These are phyloP conservation scores for Pseudogymnoascus sp. DNA, from an alignment of 2,329 filamentous ascomycete genomes.

Conservation along the genomic window DNA sequence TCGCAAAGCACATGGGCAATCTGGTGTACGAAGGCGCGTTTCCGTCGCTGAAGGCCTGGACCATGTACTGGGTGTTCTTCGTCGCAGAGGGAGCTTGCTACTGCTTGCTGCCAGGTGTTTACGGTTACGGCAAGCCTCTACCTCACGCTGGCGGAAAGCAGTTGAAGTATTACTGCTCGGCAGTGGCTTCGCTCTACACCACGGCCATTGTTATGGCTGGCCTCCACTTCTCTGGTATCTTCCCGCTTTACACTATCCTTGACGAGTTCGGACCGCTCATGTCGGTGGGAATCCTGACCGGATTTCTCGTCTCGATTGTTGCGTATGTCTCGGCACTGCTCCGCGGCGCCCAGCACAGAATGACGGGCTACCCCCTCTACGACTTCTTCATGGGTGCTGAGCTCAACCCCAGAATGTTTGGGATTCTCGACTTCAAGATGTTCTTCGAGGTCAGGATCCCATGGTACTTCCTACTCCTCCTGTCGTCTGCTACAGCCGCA, in stretches of 20 bases:
- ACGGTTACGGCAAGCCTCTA: slow-evolving; percentile 79
- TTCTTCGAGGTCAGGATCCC: slow-evolving; percentile 89
- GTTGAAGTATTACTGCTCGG: slow-evolving; percentile 91
- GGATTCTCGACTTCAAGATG: slow-evolving; percentile 85
- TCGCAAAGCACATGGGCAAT: slow-evolving; percentile 59
- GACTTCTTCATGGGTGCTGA: slow-evolving; percentile 91
- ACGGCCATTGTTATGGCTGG: slow-evolving; percentile 63
- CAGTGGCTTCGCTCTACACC: slow-evolving; percentile 75
- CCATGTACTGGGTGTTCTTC: slow-evolving; percentile 91
- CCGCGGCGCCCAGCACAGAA: slow-evolving; percentile 79
- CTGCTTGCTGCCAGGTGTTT: slow-evolving; percentile 77
- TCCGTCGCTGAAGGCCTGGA: slow-evolving; percentile 74
- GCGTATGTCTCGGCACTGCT: slow-evolving; percentile 79
- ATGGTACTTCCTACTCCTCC: slow-evolving; percentile 81
- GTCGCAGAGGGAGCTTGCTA: slow-evolving; percentile 78
- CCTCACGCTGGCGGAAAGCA: slow-evolving; percentile 75
- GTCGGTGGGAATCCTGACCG: slow-evolving; percentile 85
- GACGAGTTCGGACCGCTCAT: slow-evolving; percentile 93
- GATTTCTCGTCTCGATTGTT: slow-evolving; percentile 71
- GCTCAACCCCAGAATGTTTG: slow-evolving; percentile 78
- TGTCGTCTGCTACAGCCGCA: slow-evolving; percentile 66
- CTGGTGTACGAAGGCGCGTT: slow-evolving; percentile 79
- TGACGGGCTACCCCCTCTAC: slow-evolving; percentile 75
- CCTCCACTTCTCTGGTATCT: slow-evolving; percentile 75
- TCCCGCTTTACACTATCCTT: slow-evolving; percentile 83